These are phyloP conservation scores for Arthroderma uncinatum DNA, from an alignment of 2,329 filamentous ascomycete genomes.

Conservation along the genomic window DNA sequence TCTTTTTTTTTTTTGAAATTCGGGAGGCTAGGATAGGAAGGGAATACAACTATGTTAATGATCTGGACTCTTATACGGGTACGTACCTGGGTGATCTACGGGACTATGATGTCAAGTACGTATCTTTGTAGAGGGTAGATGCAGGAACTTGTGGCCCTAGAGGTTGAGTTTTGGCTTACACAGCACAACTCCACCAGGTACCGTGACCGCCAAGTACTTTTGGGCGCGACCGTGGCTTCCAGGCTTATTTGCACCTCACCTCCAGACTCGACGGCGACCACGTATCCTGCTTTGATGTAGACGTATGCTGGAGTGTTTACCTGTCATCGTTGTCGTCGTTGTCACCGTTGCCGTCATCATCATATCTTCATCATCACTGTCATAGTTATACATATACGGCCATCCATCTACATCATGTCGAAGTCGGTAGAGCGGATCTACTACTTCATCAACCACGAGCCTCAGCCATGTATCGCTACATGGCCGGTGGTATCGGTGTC, in stretches of 20 bases:
- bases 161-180: not conserved
- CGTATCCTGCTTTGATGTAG: too few species aligned
- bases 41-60: not conserved
- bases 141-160: not conserved
- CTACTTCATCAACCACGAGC: not conserved
- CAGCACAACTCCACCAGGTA: conserved; percentile 1
- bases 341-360: too few species aligned
- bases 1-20: not conserved
- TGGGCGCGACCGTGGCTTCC: not conserved
- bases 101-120: not conserved
- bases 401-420: not conserved
- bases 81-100: conserved; percentile 1
- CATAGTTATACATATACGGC: too few species aligned
- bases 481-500: not conserved
- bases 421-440: not conserved
- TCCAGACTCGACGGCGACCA: not conserved
- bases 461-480: not conserved
- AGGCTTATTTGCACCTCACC: conserved; percentile 2
- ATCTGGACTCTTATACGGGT: not conserved
- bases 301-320: too few species aligned
- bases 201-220: conserved; percentile 8
- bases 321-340: too few species aligned
- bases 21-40: conserved; percentile 1
- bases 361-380: too few species aligned
- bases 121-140: not conserved